These are phyloP conservation scores for Pyrenula massariospora DNA, from an alignment of 495 filamentous ascomycete species.

Conservation along the genomic window DNA sequence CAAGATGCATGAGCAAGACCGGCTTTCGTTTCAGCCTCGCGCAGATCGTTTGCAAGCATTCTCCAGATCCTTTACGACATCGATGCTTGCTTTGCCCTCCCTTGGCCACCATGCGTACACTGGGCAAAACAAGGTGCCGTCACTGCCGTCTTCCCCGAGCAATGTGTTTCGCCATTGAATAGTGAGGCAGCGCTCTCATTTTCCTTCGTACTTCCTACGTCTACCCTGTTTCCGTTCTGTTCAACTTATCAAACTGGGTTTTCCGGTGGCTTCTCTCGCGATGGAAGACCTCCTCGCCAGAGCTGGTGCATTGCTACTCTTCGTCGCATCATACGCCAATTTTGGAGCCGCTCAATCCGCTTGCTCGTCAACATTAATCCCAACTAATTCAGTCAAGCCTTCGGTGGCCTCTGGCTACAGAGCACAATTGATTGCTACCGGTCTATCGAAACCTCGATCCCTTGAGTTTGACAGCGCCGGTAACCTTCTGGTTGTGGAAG, in stretches of 20 bases:
- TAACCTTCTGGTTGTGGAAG: conserved; percentile 49
- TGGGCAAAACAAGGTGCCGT: too few species aligned
- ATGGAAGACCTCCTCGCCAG: too few species aligned
- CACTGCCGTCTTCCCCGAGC: neutral
- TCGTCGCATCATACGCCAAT: neutral
- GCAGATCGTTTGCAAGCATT: neutral
- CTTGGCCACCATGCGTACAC: too few species aligned
- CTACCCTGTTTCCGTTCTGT: too few species aligned
- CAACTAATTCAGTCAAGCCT: conserved; percentile 21
- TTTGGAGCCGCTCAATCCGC: conserved; percentile 1
- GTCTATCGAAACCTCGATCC: conserved; percentile 40
- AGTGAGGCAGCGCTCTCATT: neutral
- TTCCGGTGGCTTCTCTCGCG: too few species aligned
- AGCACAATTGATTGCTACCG: conserved; percentile 40
- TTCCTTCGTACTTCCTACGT: too few species aligned
- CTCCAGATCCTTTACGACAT: neutral
- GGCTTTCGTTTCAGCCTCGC: too few species aligned
- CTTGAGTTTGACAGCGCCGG: conserved; percentile 49
- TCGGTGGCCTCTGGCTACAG: conserved; percentile 45
- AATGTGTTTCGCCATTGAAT: neutral
- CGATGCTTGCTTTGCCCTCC: too few species aligned
- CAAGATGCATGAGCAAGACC: too few species aligned
- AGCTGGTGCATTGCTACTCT: too few species aligned
- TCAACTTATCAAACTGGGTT: too few species aligned
- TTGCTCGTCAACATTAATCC: conserved; percentile 11